Evolutionary conservation across 768 basidiomycete genomes (phyloP).

Genomic region (Lyophyllum semitale): DNA sequence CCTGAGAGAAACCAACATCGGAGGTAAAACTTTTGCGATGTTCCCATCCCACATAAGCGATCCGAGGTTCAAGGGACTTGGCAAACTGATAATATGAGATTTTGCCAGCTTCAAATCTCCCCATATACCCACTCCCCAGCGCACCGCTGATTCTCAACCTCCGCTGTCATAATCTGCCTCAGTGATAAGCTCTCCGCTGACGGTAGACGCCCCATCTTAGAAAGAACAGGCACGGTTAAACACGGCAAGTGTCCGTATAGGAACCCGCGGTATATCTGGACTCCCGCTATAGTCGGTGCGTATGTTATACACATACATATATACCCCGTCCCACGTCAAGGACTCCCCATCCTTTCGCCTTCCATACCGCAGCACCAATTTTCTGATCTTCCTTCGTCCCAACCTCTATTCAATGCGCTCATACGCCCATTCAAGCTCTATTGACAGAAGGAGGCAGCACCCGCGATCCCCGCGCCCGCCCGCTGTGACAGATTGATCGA

Average conservation of each 20-base stretch:
- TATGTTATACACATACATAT: neutral
- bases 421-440: neutral
- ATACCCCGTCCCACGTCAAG: neutral
- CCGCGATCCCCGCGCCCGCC: neutral
- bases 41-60: neutral
- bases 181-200: neutral
- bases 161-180: neutral
- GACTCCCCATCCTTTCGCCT: neutral
- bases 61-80: neutral
- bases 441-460: neutral
- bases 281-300: neutral
- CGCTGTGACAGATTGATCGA: neutral
- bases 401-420: no score
- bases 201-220: no score
- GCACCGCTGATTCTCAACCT: neutral
- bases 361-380: neutral
- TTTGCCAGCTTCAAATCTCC: neutral
- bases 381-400: neutral
- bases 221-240: no score
- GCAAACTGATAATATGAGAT: neutral
- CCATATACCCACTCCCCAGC: neutral
- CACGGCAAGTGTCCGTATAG: no score
- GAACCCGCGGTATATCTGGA: neutral
- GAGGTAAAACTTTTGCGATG: slow-evolving; percentile 6
- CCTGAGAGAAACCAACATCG: neutral